phyloP scores from a whole-genome alignment of 257 asterid species.

The Lantana camara region DNA sequence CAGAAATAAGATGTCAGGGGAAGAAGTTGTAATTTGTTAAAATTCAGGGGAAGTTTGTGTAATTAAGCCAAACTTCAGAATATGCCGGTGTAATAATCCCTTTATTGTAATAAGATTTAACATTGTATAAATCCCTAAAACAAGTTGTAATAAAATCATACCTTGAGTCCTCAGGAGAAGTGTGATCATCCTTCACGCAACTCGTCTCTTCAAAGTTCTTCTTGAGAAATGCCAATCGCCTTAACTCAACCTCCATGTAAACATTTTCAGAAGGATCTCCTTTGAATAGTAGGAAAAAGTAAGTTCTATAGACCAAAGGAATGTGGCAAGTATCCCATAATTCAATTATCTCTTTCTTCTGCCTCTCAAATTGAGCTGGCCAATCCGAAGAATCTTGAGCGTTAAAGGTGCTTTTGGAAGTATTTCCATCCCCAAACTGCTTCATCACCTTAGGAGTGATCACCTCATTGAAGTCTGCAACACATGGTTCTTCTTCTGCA shows the following conservation, averaged over 20 bases:
- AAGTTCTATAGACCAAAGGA: constrained; percentile 58
- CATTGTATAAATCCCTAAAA: neutral
- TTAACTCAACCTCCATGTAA: constrained; percentile 67
- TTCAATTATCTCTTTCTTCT: constrained; percentile 51
- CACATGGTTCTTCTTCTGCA: neutral
- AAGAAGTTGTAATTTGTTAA: too few species aligned
- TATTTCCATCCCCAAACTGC: constrained; percentile 24
- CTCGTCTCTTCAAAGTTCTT: constrained; percentile 28
- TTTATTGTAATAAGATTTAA: too few species aligned
- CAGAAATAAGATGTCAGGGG: neutral
- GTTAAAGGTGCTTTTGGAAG: too few species aligned
- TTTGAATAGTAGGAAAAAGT: constrained; percentile 57
- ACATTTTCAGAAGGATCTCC: constrained; percentile 66
- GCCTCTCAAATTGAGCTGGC: constrained; percentile 49
- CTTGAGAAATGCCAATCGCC: constrained; percentile 56
- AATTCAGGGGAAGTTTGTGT: too few species aligned
- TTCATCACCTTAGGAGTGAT: constrained; percentile 24
- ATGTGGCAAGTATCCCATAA: constrained; percentile 57
- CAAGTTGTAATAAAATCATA: neutral
- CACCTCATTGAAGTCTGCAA: constrained; percentile 16
- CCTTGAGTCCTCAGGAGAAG: constrained; percentile 39
- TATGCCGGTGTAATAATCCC: too few species aligned
- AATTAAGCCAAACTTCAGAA: too few species aligned
- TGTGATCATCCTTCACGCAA: constrained; percentile 26
- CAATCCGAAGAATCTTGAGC: constrained; percentile 31